Evolutionary conservation across 345 rosid species (phyloP), one percentile per base, ranked within the genome.

Genomic region (Aurinia saxatilis): DNA sequence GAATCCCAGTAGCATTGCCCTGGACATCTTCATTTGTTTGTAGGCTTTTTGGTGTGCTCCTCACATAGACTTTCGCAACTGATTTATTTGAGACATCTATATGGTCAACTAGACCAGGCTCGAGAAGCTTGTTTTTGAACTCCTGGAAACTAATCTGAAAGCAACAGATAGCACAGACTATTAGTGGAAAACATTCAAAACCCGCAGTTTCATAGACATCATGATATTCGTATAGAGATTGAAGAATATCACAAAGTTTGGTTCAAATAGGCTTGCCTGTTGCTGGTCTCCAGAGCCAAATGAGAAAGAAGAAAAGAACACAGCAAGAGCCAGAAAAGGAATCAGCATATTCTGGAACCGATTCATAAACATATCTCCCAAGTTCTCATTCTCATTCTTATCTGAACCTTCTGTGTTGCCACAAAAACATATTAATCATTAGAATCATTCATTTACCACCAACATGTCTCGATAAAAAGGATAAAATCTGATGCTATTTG

Each of bases 81-180:
- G 95, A 82, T 75, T 93, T 90, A 66, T 90, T 86, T 29, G 90
- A 80, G 54, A 93, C 88, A 66, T 87, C 92, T 19, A 93, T 81
- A 75, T 69, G 96, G 81, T 93, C 97, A 56, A 93, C 99, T 67
- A 90, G 40, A 66, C 96, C 97, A 23, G 88, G 95, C 73, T 90
- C 95, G n/a, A 93, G 88, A 45, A 90, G 84, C 83, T 86, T 85
- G 80, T 90, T 90, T 55, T 84, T 87, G 81, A 90, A 90, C 78
- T 90, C 99, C 63, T 93, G 99, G 81, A 93, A 93, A 57, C 96
- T 90, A 70, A 93, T 87, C 99, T 93, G 90, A 45, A 65, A 68
- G 16, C 34, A 67, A 17, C 1, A 49, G 2, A 40, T 29, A 62
- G 9, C 31, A 44, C 16, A 2, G 3, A 33, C 25, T 44, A 45